Conservation (phyloP, 2,329 filamentous ascomycete genomes). For the Rhynchosporium secalis region DNA sequence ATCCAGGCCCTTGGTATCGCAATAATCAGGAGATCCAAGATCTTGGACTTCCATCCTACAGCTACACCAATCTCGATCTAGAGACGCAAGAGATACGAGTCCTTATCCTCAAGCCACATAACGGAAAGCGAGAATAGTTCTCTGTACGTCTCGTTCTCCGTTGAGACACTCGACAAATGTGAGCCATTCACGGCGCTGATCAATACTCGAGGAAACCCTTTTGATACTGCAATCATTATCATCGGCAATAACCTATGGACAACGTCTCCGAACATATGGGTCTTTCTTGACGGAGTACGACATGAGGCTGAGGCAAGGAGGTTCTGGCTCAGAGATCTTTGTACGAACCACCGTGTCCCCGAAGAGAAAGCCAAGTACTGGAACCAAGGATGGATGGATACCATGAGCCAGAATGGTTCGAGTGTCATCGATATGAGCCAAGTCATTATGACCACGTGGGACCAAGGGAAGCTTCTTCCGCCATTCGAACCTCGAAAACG, state of each 20-base stretch:
- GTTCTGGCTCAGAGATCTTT: slow-evolving; percentile 22
- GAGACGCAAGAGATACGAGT: slow-evolving; percentile 23
- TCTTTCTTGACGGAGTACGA: slow-evolving; percentile 12
- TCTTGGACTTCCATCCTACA: neutral
- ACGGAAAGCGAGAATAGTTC: slow-evolving; percentile 5
- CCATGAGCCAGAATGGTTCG: slow-evolving; percentile 14
- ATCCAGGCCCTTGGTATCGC: neutral
- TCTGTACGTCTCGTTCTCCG: slow-evolving; percentile 8
- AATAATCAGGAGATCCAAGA: neutral
- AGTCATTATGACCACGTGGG: slow-evolving; percentile 18
- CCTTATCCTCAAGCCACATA: slow-evolving; percentile 14
- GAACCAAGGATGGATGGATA: slow-evolving; percentile 23
- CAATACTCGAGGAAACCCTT: slow-evolving; percentile 22
- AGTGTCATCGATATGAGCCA: slow-evolving; percentile 21
- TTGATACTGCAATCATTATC: neutral
- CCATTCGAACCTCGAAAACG: slow-evolving; percentile 11
- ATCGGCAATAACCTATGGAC: slow-evolving; percentile 1
- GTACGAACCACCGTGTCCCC: slow-evolving; percentile 14
- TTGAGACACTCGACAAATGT: slow-evolving; percentile 7
- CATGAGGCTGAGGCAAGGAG: neutral
- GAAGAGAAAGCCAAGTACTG: slow-evolving; percentile 20
- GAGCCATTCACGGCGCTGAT: slow-evolving; percentile 16
- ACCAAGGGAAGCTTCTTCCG: slow-evolving; percentile 14
- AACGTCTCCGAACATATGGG: slow-evolving; percentile 13
- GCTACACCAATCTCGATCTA: slow-evolving; percentile 13